phyloP scores from a whole-genome alignment of 73 alveolate species.

The Paramecium octaurelia region DNA sequence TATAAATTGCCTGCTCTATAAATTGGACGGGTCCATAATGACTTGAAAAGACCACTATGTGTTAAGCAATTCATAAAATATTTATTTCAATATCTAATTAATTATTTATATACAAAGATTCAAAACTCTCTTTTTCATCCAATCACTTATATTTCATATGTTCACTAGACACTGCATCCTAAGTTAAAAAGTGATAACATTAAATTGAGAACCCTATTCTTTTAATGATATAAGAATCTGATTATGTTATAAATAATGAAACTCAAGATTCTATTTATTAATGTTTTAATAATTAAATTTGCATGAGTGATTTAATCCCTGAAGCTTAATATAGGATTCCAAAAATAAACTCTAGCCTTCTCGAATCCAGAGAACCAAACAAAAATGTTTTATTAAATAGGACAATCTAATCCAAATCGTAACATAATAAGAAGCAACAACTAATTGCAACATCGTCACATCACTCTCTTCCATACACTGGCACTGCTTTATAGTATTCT shows the following conservation, averaged over 20 bases:
- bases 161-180: background rate
- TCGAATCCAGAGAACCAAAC: background rate
- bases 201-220: background rate
- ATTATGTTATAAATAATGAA: background rate
- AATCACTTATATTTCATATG: background rate
- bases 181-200: background rate
- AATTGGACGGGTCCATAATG: slow-evolving; percentile 3
- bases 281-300: background rate
- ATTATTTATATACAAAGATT: background rate
- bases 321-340: background rate
- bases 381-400: background rate
- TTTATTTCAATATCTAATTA: background rate
- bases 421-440: background rate
- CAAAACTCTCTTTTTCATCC: background rate
- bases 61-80: background rate
- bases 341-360: background rate
- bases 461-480: background rate
- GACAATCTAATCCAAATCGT: background rate
- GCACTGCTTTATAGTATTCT: background rate
- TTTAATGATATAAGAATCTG: background rate
- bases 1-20: slow-evolving; percentile 25
- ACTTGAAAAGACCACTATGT: background rate
- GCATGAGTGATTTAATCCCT: background rate
- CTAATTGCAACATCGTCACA: background rate
- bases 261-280: background rate